Evolutionary conservation across 2,329 filamentous ascomycete genomes (phyloP), one percentile per base, ranked within the genome.

Genomic region (Diaporthe ilicicola): DNA sequence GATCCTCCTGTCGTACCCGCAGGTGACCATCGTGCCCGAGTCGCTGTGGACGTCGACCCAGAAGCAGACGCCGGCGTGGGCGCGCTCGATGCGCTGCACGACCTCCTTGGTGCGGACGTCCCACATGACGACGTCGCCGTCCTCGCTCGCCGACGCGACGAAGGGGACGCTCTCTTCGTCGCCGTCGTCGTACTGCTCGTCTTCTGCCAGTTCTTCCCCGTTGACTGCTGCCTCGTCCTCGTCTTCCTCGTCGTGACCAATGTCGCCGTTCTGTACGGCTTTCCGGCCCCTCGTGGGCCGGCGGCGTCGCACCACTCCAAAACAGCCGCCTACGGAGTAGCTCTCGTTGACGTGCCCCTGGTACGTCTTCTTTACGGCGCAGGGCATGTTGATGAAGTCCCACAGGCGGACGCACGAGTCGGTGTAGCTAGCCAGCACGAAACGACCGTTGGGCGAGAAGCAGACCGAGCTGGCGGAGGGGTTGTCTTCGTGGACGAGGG

Each of bases 401-500:
- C 96, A 99, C 27, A 99, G 85, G 2, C 96, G 91, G 56, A 99
- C 89, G 78, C 93, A 95, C 72, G 91, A 93, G 83, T 99, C 96
- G 74, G 98, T 87, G 74, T 94, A 97, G 81, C 93, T 97, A 15
- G 96, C 95, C 3, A 98, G 88, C 68, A 99, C 92, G 79, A 93
- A 98, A 74, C 93, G 94, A 22, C 96, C 95, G 78, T 99, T 99
- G 3, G 96, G 95, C 6, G 93, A 93, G 84, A 99, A 99, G 78
- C 92, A 92, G 51, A 98, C 96, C 39, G 92, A 93, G 1, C 93
- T 93, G 9, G 98, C 95, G 19, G 93, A 91, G 0, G 94, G 94
- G 78, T 97, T 97, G 80, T 98, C 96, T 83, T 98, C 96, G 83
- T 98, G 94, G 17, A 99, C 94, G 3, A 99, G 88, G 0, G 96